Evolutionary conservation across 768 basidiomycete species (phyloP).

Genomic region (Kwoniella sp.): DNA sequence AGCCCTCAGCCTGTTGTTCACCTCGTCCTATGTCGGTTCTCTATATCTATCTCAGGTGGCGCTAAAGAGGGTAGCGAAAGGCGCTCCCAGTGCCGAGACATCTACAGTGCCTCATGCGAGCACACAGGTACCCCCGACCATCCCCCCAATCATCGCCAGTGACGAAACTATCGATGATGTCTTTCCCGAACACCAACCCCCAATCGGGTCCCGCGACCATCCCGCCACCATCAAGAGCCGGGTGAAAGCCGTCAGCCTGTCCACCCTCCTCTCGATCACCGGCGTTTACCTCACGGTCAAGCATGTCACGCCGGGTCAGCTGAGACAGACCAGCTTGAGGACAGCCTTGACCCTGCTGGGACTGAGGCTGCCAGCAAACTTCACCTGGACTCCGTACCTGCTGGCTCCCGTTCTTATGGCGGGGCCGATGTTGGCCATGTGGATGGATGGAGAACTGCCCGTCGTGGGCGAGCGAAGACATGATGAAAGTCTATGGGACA

Average conservation of each 20-base stretch:
- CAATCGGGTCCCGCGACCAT: constrained; percentile 59
- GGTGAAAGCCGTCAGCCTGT: constrained; percentile 62
- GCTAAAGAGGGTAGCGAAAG: background rate
- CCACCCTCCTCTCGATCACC: constrained; percentile 60
- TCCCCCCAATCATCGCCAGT: constrained; percentile 32
- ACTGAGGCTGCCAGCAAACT: background rate
- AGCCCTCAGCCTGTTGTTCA: constrained; percentile 59
- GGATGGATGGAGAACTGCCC: constrained; percentile 44
- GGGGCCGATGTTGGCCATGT: constrained; percentile 65
- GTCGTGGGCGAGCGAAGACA: constrained; percentile 1
- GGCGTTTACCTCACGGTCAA: constrained; percentile 53
- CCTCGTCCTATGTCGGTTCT: constrained; percentile 70
- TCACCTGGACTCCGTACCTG: constrained; percentile 54
- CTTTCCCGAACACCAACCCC: constrained; percentile 55
- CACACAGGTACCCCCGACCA: constrained; percentile 7
- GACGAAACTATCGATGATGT: constrained; percentile 20
- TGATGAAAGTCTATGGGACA: background rate
- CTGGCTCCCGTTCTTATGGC: constrained; percentile 69
- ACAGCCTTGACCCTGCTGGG: constrained; percentile 14
- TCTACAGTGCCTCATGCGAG: too few relatives aligned
- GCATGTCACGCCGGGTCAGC: constrained; percentile 3
- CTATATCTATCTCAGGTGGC: constrained; percentile 60
- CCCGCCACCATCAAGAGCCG: constrained; percentile 78
- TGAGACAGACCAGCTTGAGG: background rate
- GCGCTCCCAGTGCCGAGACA: too few relatives aligned